Base-by-base conservation (phyloP, 805 yeast genomes). In the Schwanniomyces sp. region DNA sequence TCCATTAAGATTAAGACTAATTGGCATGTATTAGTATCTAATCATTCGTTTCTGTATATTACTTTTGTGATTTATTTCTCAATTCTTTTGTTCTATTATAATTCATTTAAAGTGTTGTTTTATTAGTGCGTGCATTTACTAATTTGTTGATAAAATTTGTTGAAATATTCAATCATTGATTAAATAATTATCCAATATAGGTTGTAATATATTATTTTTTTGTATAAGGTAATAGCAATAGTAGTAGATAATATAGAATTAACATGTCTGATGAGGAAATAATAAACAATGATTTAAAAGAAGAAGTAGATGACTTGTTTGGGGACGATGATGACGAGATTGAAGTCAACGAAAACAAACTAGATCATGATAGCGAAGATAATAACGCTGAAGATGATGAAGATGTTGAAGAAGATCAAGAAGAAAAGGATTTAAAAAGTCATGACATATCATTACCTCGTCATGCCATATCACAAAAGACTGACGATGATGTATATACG, bases 401-500 rank as follows among this genome's bases (percentile, higher is more conserved):
- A 6, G 69, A 63, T 3, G 70, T 58, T 2, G 68, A 64, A 1
- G 74, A 58, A 5, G 69, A 61, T 28, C 70, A 64, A 37, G 70
- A 64, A 5, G 71, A 63, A 40, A 59, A 48, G 25, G 67, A 64
- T 39, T 49, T 61, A 64, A 78, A 59, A 48, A 69, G 60, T 46
- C 73, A 59, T 51, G 69, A 67, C 14, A 54, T 73, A 28, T 61
- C 72, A 1, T 56, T 69, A 60, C 86, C 76, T 52, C 79, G 78
- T 62, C 84, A 80, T 57, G 75, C 83, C 2, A 63, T 70, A 1
- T 61, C 72, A 1, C 62, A 61, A 44, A 61, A 58, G 45, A 62
- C 55, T 52, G 77, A 59, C 61, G 67, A 48, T 36, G 72, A 59
- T 54, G 76, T 55, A 61, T 74, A 62, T 67, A 69, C 60, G 52